Percentiles rank a stretch among this genome's conserved stretches.
Evolutionary conservation across 2,329 filamentous ascomycete species (phyloP).

Genomic region (Orbilia ellipsospora): DNA sequence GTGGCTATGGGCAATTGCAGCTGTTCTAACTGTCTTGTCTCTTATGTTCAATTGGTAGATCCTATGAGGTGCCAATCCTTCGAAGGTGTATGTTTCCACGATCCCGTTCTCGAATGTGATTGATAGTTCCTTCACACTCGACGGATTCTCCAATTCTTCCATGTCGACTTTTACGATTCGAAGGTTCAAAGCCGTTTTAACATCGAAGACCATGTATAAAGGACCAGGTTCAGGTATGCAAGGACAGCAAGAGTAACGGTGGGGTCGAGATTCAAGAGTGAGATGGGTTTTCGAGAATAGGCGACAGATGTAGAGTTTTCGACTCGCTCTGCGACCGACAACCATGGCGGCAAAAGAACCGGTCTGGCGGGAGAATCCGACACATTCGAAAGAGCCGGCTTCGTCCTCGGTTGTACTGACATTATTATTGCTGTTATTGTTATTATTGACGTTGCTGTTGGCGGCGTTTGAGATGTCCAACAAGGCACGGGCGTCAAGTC

Average conservation of each 20-base stretch:
- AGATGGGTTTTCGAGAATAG: slow-evolving; percentile 50
- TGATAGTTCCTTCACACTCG: slow-evolving; percentile 43
- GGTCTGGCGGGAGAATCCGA: slow-evolving; percentile 53
- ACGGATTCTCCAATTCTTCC: slow-evolving; percentile 46
- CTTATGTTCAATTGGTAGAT: slow-evolving; percentile 51
- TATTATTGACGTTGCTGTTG: slow-evolving; percentile 12
- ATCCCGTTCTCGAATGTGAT: slow-evolving; percentile 50
- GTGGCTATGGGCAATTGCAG: slow-evolving; percentile 37
- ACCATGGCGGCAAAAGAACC: slow-evolving; percentile 52
- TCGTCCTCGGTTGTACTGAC: background rate
- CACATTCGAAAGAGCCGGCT: slow-evolving; percentile 44
- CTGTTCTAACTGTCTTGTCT: slow-evolving; percentile 43
- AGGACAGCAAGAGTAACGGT: slow-evolving; percentile 53
- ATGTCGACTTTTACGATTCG: slow-evolving; percentile 49
- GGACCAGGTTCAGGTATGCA: slow-evolving; percentile 52
- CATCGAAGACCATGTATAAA: slow-evolving; percentile 50
- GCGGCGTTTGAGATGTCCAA: slow-evolving; percentile 27
- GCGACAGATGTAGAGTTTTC: slow-evolving; percentile 55
- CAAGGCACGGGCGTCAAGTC: slow-evolving; percentile 54
- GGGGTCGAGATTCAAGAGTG: slow-evolving; percentile 47
- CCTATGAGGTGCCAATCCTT: slow-evolving; percentile 39
- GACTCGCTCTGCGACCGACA: slow-evolving; percentile 28
- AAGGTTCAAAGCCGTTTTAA: slow-evolving; percentile 49
- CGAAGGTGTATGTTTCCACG: slow-evolving; percentile 51
- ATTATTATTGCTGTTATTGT: slow-evolving; percentile 6